Evolutionary conservation across 345 rosid species (phyloP).

Genomic region (Populus euphratica): DNA sequence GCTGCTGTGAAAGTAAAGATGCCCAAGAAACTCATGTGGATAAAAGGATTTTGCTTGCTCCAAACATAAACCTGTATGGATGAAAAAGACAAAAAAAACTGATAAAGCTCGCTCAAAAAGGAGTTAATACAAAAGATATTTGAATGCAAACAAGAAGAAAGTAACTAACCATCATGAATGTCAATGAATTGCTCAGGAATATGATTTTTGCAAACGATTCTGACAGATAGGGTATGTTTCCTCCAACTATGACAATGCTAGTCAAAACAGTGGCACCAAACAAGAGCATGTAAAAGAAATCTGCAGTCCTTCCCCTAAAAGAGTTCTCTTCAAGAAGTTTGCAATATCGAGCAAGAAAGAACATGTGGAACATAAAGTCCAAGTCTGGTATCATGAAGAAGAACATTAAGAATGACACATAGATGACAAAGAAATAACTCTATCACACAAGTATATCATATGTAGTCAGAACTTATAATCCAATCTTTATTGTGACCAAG

Average conservation of each 20-base stretch:
- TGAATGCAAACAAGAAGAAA: conserved; percentile 4
- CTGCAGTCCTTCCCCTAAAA: conserved; percentile 95
- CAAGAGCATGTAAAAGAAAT: conserved; percentile 94
- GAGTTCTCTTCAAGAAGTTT: conserved; percentile 98
- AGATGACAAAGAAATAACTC: not conserved
- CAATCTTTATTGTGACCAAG: not conserved
- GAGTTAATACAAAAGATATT: conserved; percentile 3
- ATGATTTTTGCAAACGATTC: conserved; percentile 85
- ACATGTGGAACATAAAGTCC: conserved; percentile 99
- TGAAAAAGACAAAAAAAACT: not conserved
- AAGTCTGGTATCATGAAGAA: conserved; percentile 51
- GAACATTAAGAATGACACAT: not conserved
- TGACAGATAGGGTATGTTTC: conserved; percentile 89
- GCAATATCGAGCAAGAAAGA: conserved; percentile 97
- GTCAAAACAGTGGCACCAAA: conserved; percentile 92
- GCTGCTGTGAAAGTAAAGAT: conserved; percentile 94
- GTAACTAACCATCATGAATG: conserved; percentile 93
- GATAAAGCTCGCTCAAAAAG: not conserved
- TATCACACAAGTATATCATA: not conserved
- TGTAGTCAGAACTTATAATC: not conserved
- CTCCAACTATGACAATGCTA: conserved; percentile 82
- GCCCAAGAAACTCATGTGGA: conserved; percentile 98
- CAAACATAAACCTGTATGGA: conserved; percentile 81
- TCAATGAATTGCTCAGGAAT: conserved; percentile 96
- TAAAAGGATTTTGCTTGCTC: conserved; percentile 97